Evolutionary conservation across 805 yeast genomes (phyloP), one percentile per base, ranked within the genome.

Genomic region (Yarrowia phangngaensis): DNA sequence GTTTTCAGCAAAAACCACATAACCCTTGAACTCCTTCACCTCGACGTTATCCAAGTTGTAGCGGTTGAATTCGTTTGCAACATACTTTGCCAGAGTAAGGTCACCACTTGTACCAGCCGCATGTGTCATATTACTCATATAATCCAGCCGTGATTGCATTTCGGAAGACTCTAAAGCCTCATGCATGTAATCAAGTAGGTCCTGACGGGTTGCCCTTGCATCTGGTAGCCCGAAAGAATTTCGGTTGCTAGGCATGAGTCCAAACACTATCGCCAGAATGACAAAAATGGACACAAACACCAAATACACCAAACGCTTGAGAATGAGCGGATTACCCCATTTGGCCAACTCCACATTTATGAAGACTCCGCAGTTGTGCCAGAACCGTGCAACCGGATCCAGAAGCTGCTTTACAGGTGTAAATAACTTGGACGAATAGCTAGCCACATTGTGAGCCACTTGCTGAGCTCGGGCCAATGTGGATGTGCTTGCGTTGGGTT

Each of bases 41-140:
- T 77, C 79, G 4, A 77, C 72, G 2, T 64, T 53, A 20, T 68
- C 65, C 15, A 88, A 53, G 2, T 84, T 84, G 54, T 79, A 76
- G 46, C 77, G 73, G 16, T 64, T 61, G 64, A 84, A 77, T 40
- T 76, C 75, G 17, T 74, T 74, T 52, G 76, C 71, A 12, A 89
- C 69, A 60, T 81, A 87, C 51, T 74, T 70, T 2, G 87, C 80
- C 27, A 88, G 65, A 0, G 90, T 74, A 52, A 78, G 64, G 62
- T 87, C 96, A 14, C 95, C 97, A 12, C 78, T 75, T 2, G 97
- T 82, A 3, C 97, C 97, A 0, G 96, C 79, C 55, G 82, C 65
- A 61, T 88, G 97, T 3, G 95, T 87, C 79, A 87, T 78, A 6
- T 84, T 75, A 20, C 89, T 79, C 17, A 87, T 60, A 57, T 84